Percentiles rank a stretch among this genome's conserved stretches.
Evolutionary conservation across 495 filamentous ascomycete species (phyloP).

Genomic region (Aspergillus sclerotiicarbonarius): DNA sequence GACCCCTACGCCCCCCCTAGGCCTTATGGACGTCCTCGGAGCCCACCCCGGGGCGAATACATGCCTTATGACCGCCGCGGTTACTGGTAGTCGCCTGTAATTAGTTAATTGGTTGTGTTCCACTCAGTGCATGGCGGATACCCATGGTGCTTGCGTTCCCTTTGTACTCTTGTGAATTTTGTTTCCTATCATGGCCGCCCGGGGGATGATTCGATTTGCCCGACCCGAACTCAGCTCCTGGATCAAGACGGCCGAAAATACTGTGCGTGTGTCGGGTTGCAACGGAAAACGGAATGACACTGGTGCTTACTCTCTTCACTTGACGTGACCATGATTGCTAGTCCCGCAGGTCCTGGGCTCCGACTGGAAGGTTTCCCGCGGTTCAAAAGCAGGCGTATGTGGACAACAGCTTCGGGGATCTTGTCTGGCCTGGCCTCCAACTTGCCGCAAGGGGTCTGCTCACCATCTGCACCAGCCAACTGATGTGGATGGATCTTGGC

Average conservation of each 20-base stretch:
- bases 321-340: constrained; percentile 13
- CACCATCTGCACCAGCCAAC: neutral
- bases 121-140: constrained; percentile 24
- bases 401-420: constrained; percentile 6
- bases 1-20: constrained; percentile 45
- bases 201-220: constrained; percentile 4
- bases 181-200: neutral
- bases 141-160: constrained; percentile 20
- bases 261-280: neutral
- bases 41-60: constrained; percentile 44
- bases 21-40: constrained; percentile 44
- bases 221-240: constrained; percentile 4
- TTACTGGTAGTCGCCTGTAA: constrained; percentile 40
- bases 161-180: constrained; percentile 8
- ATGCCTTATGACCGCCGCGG: constrained; percentile 44
- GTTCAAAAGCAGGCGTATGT: constrained; percentile 3
- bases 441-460: too few species aligned
- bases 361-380: neutral
- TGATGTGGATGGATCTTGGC: neutral
- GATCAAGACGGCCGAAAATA: constrained; percentile 8
- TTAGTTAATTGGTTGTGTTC: constrained; percentile 14
- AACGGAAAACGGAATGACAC: constrained; percentile 5
- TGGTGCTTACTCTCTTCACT: constrained; percentile 1
- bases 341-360: constrained; percentile 8
- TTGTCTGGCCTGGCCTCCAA: constrained; percentile 5